phyloP scores from a whole-genome alignment of 202 grass and related monocot species.

The Carex sylvatica region DNA sequence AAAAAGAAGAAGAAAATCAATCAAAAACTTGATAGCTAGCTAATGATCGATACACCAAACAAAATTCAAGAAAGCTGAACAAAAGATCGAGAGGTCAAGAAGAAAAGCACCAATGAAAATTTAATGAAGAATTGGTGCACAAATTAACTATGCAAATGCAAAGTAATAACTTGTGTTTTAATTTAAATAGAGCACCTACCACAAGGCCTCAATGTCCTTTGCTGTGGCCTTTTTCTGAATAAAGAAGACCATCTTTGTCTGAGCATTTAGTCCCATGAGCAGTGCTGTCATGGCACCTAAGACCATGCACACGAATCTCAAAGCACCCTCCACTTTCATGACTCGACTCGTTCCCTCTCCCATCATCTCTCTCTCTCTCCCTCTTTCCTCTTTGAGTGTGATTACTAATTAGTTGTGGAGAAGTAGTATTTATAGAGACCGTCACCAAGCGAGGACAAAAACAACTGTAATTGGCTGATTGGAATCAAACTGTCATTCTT shows the following conservation, averaged over 20 bases:
- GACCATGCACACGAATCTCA: constrained; percentile 38
- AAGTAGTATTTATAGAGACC: constrained; percentile 20
- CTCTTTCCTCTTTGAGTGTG: constrained; percentile 1
- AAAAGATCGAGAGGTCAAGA: background rate
- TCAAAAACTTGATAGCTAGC: background rate
- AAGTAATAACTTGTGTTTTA: background rate
- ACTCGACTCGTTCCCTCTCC: constrained; percentile 21
- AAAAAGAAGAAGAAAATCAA: background rate
- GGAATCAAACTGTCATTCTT: background rate
- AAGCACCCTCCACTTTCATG: constrained; percentile 30
- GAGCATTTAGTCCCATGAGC: constrained; percentile 52
- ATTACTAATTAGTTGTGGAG: background rate
- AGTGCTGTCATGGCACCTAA: constrained; percentile 49
- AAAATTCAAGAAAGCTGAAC: background rate
- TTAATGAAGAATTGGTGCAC: background rate
- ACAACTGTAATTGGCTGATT: background rate
- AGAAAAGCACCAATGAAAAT: background rate
- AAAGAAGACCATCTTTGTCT: constrained; percentile 79
- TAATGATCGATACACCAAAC: background rate
- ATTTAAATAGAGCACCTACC: constrained; percentile 27
- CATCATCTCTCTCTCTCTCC: background rate
- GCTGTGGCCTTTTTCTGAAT: constrained; percentile 46
- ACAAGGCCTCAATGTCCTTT: constrained; percentile 67
- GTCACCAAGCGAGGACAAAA: background rate
- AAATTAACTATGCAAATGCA: background rate